Evolutionary conservation across 148 eudicot genomes (phyloP), one percentile per base, ranked within the genome.

Genomic region (Fallopia convolvulus): DNA sequence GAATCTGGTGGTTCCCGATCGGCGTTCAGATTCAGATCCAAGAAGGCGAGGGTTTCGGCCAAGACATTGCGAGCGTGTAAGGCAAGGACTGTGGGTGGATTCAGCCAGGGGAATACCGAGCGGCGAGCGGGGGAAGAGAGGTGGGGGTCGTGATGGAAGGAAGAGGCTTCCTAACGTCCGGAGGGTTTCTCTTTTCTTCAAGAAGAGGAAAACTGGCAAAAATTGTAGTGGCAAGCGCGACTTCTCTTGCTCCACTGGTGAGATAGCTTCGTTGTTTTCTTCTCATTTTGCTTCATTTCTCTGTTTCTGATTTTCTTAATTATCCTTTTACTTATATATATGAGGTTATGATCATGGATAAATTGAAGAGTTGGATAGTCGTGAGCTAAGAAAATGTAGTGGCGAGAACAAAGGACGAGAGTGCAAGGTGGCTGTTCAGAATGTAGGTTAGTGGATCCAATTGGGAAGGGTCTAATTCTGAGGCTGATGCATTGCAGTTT

Each of bases 181-280:
- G 15, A 63, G 70, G 77, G 79, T 88, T 21, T 70, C 71, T 14
- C 77, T 89, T 81, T 85, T 89, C 79, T 83, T 85, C 77, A 91
- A 88, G 83, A 91, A 85, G 90, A 89, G 97, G 74, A 84, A 84
- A 74, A 83, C 82, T 75, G 75, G 85, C 39, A 88, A 77, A 75
- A 40, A 50, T 79, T 81, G 80, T 8, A 33, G 77, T 55, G 91
- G 81, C 5, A 86, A 86, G 60, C 82, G 87, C 75, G 86, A 83
- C n/a, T 84, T 87, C 17, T 80, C 82, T 79, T 81, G 83, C 76
- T 83, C 91, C 73, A 88, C 90, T 83, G 97, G 97, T 91, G 70
- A 72, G 71, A 10, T 49, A 12, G 53, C 40, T 73, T 15, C 17
- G 6, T 41, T 30, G 53, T 50, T 46, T 17, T 21, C 55, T 70